Evolutionary conservation across 306 rosid species (phyloP).

Genomic region (Albizia julibrissin): DNA sequence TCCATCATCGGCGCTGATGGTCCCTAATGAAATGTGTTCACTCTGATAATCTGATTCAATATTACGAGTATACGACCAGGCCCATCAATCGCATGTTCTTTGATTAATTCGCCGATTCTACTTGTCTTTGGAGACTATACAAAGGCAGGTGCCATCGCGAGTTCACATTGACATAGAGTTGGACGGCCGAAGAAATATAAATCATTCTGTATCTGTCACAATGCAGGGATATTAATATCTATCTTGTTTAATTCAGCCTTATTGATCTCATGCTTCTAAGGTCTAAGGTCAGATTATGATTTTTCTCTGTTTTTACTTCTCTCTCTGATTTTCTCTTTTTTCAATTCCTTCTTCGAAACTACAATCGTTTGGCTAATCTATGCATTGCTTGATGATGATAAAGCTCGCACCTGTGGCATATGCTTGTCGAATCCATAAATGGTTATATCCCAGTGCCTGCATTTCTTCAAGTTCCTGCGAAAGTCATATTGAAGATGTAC

Average conservation of each 20-base stretch:
- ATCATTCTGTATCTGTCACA: neutral
- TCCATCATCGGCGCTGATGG: neutral
- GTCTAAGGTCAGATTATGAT: slow-evolving; percentile 56
- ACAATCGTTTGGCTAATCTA: slow-evolving; percentile 9
- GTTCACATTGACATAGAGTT: neutral
- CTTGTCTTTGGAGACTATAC: neutral
- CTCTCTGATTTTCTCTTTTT: neutral
- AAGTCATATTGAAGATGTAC: slow-evolving; percentile 37
- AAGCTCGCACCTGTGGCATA: slow-evolving; percentile 56
- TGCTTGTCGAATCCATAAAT: slow-evolving; percentile 52
- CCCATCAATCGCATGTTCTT: neutral
- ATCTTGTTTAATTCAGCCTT: neutral
- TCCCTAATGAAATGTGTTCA: too few species aligned
- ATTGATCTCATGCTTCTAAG: slow-evolving; percentile 26
- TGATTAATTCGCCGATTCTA: neutral
- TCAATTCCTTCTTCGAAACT: slow-evolving; percentile 20
- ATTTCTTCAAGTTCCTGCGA: slow-evolving; percentile 54
- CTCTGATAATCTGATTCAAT: too few species aligned
- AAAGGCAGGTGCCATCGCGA: neutral
- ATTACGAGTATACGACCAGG: neutral
- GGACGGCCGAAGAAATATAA: neutral
- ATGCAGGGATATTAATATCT: neutral
- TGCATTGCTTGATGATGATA: slow-evolving; percentile 57
- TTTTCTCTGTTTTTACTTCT: neutral
- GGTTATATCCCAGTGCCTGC: slow-evolving; percentile 46